Percentiles rank a stretch among this genome's conserved stretches.
Evolutionary conservation across 1,284 basidiomycete species (phyloP).

Genomic region (Porodaedalea pini): DNA sequence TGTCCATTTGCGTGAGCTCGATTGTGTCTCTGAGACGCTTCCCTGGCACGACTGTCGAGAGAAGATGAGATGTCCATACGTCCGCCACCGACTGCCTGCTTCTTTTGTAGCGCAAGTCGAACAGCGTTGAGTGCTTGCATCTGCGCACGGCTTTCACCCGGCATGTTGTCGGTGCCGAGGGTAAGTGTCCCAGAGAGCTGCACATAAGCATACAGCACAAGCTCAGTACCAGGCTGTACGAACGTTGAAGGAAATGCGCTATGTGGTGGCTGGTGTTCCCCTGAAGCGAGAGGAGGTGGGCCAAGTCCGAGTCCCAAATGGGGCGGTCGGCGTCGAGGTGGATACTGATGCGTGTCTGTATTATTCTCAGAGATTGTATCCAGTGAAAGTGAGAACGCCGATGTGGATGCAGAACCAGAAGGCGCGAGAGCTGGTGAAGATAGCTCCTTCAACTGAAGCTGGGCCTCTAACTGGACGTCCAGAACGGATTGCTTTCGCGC

Average conservation of each 20-base stretch:
- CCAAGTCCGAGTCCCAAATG: slow-evolving; percentile 48
- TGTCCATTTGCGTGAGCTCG: slow-evolving; percentile 35
- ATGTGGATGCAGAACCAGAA: slow-evolving; percentile 46
- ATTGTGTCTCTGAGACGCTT: neutral
- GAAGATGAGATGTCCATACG: slow-evolving; percentile 69
- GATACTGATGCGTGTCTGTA: slow-evolving; percentile 23
- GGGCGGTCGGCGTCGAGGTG: slow-evolving; percentile 30
- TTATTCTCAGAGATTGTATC: slow-evolving; percentile 63
- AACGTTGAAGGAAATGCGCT: slow-evolving; percentile 39
- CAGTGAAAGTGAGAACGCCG: slow-evolving; percentile 60
- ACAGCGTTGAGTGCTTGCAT: slow-evolving; percentile 13
- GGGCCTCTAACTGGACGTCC: slow-evolving; percentile 45
- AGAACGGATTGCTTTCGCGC: slow-evolving; percentile 69
- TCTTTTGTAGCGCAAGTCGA: slow-evolving; percentile 26
- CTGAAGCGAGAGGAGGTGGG: slow-evolving; percentile 27
- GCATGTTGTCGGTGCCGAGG: slow-evolving; percentile 33
- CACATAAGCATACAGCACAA: slow-evolving; percentile 84
- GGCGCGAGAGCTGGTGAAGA: slow-evolving; percentile 14
- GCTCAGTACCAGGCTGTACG: slow-evolving; percentile 48
- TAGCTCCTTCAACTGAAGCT: slow-evolving; percentile 20
- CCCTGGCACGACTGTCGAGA: slow-evolving; percentile 27
- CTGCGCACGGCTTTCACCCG: slow-evolving; percentile 21
- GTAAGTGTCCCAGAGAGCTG: slow-evolving; percentile 72
- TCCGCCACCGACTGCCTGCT: slow-evolving; percentile 62
- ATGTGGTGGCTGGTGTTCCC: slow-evolving; percentile 31